These are phyloP conservation scores for Phytophthora citrophthora DNA, from an alignment of 352 stramenopile species.

Conservation along the genomic window DNA sequence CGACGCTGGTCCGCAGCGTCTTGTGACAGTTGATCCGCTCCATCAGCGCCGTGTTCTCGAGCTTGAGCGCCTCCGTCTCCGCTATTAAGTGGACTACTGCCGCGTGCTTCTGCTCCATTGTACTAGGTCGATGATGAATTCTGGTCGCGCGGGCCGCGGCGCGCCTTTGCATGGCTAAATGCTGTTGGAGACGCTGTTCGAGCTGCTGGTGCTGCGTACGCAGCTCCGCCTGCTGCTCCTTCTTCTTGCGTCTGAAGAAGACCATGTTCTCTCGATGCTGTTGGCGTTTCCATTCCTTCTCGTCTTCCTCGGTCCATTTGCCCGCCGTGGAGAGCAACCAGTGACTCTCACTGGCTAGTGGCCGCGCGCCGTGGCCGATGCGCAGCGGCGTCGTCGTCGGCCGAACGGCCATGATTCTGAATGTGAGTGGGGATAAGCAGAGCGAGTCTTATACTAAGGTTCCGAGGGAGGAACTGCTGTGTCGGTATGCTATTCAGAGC, in stretches of 20 bases:
- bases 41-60: conserved; percentile 44
- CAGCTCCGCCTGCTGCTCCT: conserved; percentile 49
- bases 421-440: neutral
- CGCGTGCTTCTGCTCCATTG: conserved; percentile 13
- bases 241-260: conserved; percentile 60
- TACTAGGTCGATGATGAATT: neutral
- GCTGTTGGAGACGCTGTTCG: conserved; percentile 42
- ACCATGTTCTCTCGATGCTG: conserved; percentile 62
- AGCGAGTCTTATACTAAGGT: conserved; percentile 1
- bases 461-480: conserved; percentile 3
- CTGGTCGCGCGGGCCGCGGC: conserved; percentile 25
- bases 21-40: conserved; percentile 34
- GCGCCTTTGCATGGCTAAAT: conserved; percentile 42
- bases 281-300: conserved; percentile 58
- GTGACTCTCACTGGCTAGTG: conserved; percentile 43
- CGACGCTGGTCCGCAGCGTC: conserved; percentile 22
- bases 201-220: conserved; percentile 43
- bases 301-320: conserved; percentile 54
- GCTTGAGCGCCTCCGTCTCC: conserved; percentile 44
- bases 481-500: conserved; percentile 27
- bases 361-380: conserved; percentile 30
- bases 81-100: conserved; percentile 37
- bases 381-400: conserved; percentile 22
- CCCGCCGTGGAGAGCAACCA: conserved; percentile 51
- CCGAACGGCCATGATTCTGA: conserved; percentile 13